Evolutionary conservation across 2,329 filamentous ascomycete genomes (phyloP), one percentile per base, ranked within the genome.

Genomic region (Clarireedia homoeocarpa): DNA sequence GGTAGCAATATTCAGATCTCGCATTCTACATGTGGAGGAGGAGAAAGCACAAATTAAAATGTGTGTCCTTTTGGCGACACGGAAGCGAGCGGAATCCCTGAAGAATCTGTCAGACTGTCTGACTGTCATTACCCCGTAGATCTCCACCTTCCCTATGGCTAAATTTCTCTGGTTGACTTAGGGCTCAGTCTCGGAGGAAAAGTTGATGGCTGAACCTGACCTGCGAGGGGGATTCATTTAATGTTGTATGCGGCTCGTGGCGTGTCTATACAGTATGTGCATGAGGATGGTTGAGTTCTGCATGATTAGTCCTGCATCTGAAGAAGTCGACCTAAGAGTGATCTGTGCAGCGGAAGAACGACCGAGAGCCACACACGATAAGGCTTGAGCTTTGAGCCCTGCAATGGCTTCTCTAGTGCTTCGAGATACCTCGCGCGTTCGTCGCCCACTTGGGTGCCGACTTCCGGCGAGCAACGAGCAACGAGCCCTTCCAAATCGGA

Each of bases 271-370:
- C 10, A 34, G 30, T 14, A 34, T 34, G 10, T 39, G 42, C 42
- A 53, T 53, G 51, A 39, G 46, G 42, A 53, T 38, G 40, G 36
- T 34, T 42, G 15, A 26, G 38, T 15, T 26, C 51, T 54, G 51
- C 51, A 54, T 48, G 44, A 49, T 20, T 26, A n/a, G 26, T 38
- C 34, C 36, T 49, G 52, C 52, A 54, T n/a, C 34, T 54, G 51
- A 39, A 54, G 52, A 54, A 36, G 30, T 51, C 12, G 47, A 55
- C 46, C 53, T 40, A 36, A 20, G 46, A 34, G 38, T 55, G 53
- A 55, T 55, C 53, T 51, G 53, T 55, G 53, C 53, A 51, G 47
- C 53, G 46, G 45, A 44, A 42, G 38, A 50, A 55, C 38, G 36
- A 36, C 23, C 45, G 34, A 49, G 20, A 42, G 20, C 15, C 26